These are phyloP conservation scores for Candida pseudoglaebosa DNA, from an alignment of 805 yeast genomes.

Conservation along the genomic window DNA sequence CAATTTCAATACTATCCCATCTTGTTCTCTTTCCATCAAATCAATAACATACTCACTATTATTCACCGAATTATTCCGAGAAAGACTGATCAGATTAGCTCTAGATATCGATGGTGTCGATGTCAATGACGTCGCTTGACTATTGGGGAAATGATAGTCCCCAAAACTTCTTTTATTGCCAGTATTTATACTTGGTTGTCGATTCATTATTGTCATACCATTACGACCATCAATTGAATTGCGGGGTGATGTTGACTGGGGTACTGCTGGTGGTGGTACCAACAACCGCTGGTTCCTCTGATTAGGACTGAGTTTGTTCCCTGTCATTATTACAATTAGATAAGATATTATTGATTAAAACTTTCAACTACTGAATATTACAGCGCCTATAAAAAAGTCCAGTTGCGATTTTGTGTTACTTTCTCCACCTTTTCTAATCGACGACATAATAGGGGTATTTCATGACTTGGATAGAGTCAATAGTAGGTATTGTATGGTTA, in stretches of 20 bases:
- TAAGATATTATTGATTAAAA: background rate
- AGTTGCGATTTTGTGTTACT: background rate
- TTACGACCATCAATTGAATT: slow-evolving; percentile 2
- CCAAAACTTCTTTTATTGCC: slow-evolving; percentile 4
- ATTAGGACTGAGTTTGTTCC: background rate
- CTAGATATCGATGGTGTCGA: slow-evolving; percentile 2
- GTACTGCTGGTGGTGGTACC: background rate
- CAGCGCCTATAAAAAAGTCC: too few species aligned
- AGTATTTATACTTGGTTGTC: background rate
- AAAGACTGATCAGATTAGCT: background rate
- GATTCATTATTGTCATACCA: background rate
- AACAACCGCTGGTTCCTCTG: background rate
- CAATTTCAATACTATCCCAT: slow-evolving; percentile 63
- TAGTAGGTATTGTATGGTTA: too few species aligned
- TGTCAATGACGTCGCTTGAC: slow-evolving; percentile 1
- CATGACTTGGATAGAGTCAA: too few species aligned
- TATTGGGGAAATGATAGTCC: slow-evolving; percentile 4
- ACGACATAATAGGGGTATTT: too few species aligned
- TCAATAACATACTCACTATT: slow-evolving; percentile 50
- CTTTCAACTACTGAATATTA: too few species aligned
- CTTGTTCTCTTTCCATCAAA: slow-evolving; percentile 70
- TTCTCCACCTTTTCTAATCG: background rate
- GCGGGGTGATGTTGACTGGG: background rate
- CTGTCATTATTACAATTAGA: background rate
- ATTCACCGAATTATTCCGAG: background rate